These are phyloP conservation scores for Globisporangium spiculum DNA, from an alignment of 352 stramenopile species.

Conservation along the genomic window DNA sequence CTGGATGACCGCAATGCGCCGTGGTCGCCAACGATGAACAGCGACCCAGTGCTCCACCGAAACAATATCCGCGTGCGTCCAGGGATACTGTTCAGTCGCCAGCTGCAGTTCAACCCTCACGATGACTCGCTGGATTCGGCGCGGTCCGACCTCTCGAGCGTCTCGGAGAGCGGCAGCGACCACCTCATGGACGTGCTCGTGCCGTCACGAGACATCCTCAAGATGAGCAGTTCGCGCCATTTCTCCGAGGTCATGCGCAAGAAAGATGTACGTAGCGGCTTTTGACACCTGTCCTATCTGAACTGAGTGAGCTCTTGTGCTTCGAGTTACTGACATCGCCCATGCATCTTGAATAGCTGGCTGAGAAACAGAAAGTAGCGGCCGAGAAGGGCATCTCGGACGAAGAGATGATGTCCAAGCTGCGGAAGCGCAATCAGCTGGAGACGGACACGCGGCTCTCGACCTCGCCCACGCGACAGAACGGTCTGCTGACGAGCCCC, in stretches of 20 bases:
- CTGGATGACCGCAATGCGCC: slow-evolving; percentile 49
- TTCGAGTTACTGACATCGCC: background rate
- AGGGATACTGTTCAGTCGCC: background rate
- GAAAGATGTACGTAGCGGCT: slow-evolving; percentile 50
- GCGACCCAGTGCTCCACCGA: slow-evolving; percentile 62
- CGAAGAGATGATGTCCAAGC: slow-evolving; percentile 78
- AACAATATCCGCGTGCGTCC: slow-evolving; percentile 78
- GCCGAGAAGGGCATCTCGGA: slow-evolving; percentile 81
- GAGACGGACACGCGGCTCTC: slow-evolving; percentile 64
- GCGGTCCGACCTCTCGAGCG: slow-evolving; percentile 43
- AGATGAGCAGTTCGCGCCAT: slow-evolving; percentile 83
- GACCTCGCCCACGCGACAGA: slow-evolving; percentile 54
- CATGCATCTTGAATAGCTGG: slow-evolving; percentile 33
- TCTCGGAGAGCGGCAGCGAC: slow-evolving; percentile 29
- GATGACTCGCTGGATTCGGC: slow-evolving; percentile 46
- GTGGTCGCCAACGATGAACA: slow-evolving; percentile 71
- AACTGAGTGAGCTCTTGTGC: background rate
- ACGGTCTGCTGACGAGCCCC: slow-evolving; percentile 31
- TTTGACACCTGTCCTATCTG: too few relatives aligned
- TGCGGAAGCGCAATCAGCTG: slow-evolving; percentile 70
- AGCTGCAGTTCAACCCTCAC: slow-evolving; percentile 19
- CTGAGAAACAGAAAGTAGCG: slow-evolving; percentile 71
- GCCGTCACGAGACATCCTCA: slow-evolving; percentile 78
- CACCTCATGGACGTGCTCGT: slow-evolving; percentile 51
- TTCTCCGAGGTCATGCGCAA: slow-evolving; percentile 80